Conservation (phyloP, 2,329 filamentous ascomycete species). For the Chalaropsis ovoidea region DNA sequence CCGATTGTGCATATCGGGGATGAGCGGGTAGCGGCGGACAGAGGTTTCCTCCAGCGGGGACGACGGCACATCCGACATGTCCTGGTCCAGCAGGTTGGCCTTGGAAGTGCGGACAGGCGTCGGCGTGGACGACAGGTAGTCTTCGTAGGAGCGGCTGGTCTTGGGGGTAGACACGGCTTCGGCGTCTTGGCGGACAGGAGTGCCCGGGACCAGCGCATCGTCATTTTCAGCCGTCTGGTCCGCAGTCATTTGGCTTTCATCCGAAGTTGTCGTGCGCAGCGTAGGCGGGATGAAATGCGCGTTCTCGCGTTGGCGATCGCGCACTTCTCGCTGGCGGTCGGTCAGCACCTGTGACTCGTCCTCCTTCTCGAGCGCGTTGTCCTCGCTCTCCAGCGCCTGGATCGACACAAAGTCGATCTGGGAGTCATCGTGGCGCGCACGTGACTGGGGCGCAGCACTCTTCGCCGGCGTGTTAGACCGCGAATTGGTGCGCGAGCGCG, state of each 20-base stretch:
- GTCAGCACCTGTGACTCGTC: slow-evolving; percentile 58
- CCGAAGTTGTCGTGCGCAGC: not conserved
- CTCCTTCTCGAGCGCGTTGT: slow-evolving; percentile 39
- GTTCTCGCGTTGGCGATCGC: slow-evolving; percentile 58
- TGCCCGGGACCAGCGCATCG: slow-evolving; percentile 28
- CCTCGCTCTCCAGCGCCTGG: slow-evolving; percentile 41
- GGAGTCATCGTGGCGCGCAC: slow-evolving; percentile 65
- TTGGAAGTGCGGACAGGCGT: slow-evolving; percentile 42
- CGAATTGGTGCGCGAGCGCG: slow-evolving; percentile 17
- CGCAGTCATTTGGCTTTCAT: not conserved
- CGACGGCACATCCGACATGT: slow-evolving; percentile 43
- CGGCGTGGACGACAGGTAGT: slow-evolving; percentile 50
- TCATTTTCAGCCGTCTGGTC: not conserved
- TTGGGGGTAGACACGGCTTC: slow-evolving; percentile 38
- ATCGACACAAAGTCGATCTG: slow-evolving; percentile 69
- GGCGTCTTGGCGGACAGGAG: not conserved
- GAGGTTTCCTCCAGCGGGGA: slow-evolving; percentile 42
- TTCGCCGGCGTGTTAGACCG: slow-evolving; percentile 2
- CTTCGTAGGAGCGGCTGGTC: slow-evolving; percentile 37
- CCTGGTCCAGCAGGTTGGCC: slow-evolving; percentile 34
- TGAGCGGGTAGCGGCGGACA: slow-evolving; percentile 42
- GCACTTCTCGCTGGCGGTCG: slow-evolving; percentile 67
- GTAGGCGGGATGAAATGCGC: slow-evolving; percentile 30
- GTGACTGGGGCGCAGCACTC: not conserved
- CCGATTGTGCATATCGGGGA: slow-evolving; percentile 43